Evolutionary conservation across 306 rosid species (phyloP), one percentile per base, ranked within the genome.

Genomic region (Benincasa hispida): DNA sequence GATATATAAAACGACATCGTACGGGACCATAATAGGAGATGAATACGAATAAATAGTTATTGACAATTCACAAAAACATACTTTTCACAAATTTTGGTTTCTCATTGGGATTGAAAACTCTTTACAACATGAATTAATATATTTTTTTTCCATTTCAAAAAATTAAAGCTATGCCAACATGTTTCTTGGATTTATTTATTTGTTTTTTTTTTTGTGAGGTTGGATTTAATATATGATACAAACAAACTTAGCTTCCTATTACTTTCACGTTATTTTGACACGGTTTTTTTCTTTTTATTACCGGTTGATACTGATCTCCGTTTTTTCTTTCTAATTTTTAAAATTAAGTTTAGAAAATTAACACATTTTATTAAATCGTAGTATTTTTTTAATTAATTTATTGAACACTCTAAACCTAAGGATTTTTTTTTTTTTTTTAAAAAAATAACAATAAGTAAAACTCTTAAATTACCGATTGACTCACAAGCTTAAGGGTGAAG

Each of bases 1-100:
- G 24, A 1, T 0, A 34, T 8, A 34, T 10, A 63, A 62, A 61
- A 61, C 68, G 41, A 30, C 68, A 15, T 61, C 39, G 68, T 61
- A 8, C 5, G 51, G 17, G 51, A 45, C 5, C 68, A 30, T 61
- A 30, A 61, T 61, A 41, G 13, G 21, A 30, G 68, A 30, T 15
- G 68, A 61, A 61, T 19, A 61, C 27, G 51, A n/a, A n/a, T n/a
- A n/a, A n/a, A n/a, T 45, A 12, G 13, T 41, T 41, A 42, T 12
- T 45, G 50, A 45, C 24, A 3, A n/a, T 66, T 61, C 56, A 68
- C 75, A 68, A 68, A 68, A 68, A 68, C 56, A 42, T 68, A 68
- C 55, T 68, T 68, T 68, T 68, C 55, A 68, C 19, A 24, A 42
- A 12, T 21, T 42, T 59, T 68, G 22, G 32, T 68, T 68, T 32